phyloP scores from a whole-genome alignment of 352 stramenopile species.

The Pythium brachiatum region DNA sequence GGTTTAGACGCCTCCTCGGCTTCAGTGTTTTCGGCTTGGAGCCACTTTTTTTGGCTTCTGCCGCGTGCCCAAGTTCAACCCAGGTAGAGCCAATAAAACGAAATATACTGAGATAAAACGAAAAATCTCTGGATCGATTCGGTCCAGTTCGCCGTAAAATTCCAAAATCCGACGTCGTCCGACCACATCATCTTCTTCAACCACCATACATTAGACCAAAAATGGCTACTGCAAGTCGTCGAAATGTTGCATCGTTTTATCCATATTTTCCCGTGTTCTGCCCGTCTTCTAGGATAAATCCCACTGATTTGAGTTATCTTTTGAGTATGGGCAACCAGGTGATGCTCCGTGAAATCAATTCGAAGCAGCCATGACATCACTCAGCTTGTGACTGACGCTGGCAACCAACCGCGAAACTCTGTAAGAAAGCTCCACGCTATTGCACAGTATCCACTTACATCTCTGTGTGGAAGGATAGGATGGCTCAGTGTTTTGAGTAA shows the following conservation, averaged over 20 bases:
- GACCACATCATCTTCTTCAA: background rate
- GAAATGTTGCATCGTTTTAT: constrained; percentile 4
- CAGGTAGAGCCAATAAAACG: constrained; percentile 12
- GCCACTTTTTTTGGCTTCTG: constrained; percentile 1
- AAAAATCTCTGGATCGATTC: background rate
- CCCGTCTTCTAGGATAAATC: background rate
- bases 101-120: constrained; percentile 20
- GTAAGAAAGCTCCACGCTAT: too few relatives aligned
- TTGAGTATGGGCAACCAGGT: too few relatives aligned
- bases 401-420: too few relatives aligned
- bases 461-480: too few relatives aligned
- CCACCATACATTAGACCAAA: background rate
- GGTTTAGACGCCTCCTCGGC: background rate
- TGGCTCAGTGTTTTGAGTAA: too few relatives aligned
- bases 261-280: background rate
- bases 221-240: background rate
- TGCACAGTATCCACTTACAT: too few relatives aligned
- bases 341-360: background rate
- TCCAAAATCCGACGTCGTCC: background rate
- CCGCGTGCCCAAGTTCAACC: constrained; percentile 23
- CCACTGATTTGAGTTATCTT: constrained; percentile 1
- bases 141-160: background rate
- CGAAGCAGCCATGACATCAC: background rate
- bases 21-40: background rate
- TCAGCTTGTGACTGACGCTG: background rate